A percentile compares a stretch with the other conserved stretches of the same genome.
Evolutionary conservation across 495 filamentous ascomycete genomes (phyloP).

Genomic region (Glonium stellatum): DNA sequence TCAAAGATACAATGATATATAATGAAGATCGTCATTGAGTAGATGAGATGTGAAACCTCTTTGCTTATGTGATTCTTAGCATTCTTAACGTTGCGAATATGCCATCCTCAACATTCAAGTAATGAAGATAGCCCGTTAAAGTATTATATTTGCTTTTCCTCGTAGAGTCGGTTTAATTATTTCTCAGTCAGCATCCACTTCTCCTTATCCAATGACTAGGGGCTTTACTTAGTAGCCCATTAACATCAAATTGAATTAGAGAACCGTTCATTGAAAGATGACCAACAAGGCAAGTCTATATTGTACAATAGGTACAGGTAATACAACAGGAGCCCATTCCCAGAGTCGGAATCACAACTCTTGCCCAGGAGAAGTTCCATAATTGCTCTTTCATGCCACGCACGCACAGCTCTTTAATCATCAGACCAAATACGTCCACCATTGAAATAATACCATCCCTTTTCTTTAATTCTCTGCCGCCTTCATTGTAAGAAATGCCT

Average conservation of each 20-base stretch:
- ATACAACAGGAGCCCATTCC: conserved; percentile 16
- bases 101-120: too few species aligned
- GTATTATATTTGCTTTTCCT: too few species aligned
- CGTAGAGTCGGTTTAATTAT: too few species aligned
- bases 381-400: background rate
- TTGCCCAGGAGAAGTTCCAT: background rate
- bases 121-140: too few species aligned
- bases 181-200: too few species aligned
- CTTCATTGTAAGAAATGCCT: conserved; percentile 68
- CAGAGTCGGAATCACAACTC: background rate
- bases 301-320: conserved; percentile 33
- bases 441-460: background rate
- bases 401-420: conserved; percentile 4
- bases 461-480: conserved; percentile 40
- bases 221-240: too few species aligned
- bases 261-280: background rate
- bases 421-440: background rate
- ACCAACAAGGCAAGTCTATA: conserved; percentile 26
- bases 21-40: too few species aligned
- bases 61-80: too few species aligned
- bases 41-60: too few species aligned
- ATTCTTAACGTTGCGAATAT: too few species aligned
- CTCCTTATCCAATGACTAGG: too few species aligned
- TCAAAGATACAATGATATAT: too few species aligned
- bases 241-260: background rate